These are phyloP conservation scores for Eimeria zaria DNA, from an alignment of 169 alveolate genomes.

Conservation along the genomic window DNA sequence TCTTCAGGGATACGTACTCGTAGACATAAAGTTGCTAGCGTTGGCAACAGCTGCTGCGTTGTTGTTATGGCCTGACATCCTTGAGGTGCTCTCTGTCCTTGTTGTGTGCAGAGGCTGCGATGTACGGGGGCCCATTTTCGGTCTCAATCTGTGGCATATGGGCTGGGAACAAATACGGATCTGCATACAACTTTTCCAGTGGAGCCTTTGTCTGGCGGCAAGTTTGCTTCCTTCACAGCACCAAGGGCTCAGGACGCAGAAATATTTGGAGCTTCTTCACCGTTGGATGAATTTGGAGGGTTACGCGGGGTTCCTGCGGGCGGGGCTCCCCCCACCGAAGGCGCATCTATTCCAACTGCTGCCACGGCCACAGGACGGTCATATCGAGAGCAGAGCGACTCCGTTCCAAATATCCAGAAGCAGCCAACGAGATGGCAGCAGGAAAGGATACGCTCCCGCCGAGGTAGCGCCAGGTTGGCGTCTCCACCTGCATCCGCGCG, in stretches of 20 bases:
- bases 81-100: neutral
- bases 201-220: neutral
- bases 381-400: neutral
- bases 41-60: neutral
- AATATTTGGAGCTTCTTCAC: neutral
- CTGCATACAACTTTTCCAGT: neutral
- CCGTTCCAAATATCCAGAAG: neutral
- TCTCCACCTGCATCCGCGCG: conserved; percentile 2
- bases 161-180: neutral
- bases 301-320: neutral
- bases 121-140: neutral
- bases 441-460: conserved; percentile 30
- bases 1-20: neutral
- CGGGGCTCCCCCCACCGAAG: conserved; percentile 1
- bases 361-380: conserved; percentile 41
- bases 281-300: neutral
- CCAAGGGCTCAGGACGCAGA: conserved; percentile 28
- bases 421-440: conserved; percentile 1
- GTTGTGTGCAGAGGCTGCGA: conserved; percentile 35
- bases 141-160: neutral
- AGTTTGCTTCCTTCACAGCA: neutral
- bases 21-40: neutral
- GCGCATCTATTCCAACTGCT: conserved; percentile 48
- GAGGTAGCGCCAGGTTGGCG: conserved; percentile 37
- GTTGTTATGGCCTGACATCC: neutral